Base-by-base conservation (phyloP, 225 moss, liverwort and hornwort species). In the Takakia lepidozioides region DNA sequence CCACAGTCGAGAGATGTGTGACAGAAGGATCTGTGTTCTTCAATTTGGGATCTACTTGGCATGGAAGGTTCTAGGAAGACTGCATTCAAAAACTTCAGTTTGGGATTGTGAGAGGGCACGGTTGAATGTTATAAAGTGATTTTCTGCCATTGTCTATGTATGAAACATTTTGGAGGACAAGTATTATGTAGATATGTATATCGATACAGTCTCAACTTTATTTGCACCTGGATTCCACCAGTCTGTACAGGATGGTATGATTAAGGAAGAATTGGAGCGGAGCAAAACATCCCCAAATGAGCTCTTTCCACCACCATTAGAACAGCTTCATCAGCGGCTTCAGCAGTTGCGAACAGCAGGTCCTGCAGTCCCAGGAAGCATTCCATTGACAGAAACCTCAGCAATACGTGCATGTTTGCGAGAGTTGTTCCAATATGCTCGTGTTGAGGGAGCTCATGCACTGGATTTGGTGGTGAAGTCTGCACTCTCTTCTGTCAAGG, bases 401-500 rank as follows among this genome's bases (percentile, higher is more conserved):
- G 85, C 78, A 58, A 66, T 79, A 68, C 82, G 80, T 63, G 67
- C 66, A 21, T 91, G 83, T 65, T 76, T 83, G 66, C 77, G 78
- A 64, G 98, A 99, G 49, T 62, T 91, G 63, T 88, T 85, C 62
- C 98, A 99, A 48, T 83, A 91, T 72, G 91, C 85, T 17, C 91
- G 91, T 65, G 87, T 91, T 54, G 70, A 78, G 57, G 80, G 73
- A 68, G 87, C 75, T 37, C 98, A 99, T 64, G 68, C 69, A 25
- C 42, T 78, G 29, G 87, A 85, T 63, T 80, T 73, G 52, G 87
- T 98, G 55, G 68, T 98, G 77, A 70, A 91, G 65, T 85, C 87
- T 57, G 75, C 98, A 20, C 82, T 98, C 46, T 58, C 65, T 39
- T 70, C 91, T 19, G 70, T 99, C 51, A 83, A 75, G 64, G 77